Evolutionary conservation across 768 basidiomycete species (phyloP), one percentile per base, ranked within the genome.

Genomic region (Mycena alexandri): DNA sequence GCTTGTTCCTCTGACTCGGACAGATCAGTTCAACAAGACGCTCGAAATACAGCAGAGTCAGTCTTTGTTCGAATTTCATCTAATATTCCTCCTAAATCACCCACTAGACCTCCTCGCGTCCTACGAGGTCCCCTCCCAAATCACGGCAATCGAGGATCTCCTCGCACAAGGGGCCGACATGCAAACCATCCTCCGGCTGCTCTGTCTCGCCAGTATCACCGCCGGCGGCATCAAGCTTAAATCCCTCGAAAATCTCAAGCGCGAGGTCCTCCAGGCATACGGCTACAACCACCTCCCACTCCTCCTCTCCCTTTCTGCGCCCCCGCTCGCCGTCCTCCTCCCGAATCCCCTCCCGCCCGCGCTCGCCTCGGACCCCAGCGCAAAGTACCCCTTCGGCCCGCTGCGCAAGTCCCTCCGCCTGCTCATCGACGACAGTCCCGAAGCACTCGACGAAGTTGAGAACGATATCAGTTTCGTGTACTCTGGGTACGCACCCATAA

Each of bases 391-490:
- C 2, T 98, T 92, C 77, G 74, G 84, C 11, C 65, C 83, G 9
- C 79, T 96, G 25, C 89, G 96, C 53, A 97, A 96, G 78, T 88
- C 91, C 0, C 85, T 99, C 9, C 90, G 95, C 33, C 87, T 99
- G n/a, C 84, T 99, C 17, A 94, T 98, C 74, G 97, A 99, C 71
- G 94, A 96, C 67, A 89, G 82, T 67, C 85, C 87, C 52, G 93
- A 94, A 72, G 88, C 88, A 11, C 78, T 91, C 33, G 93, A 92
- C 67, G 92, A 93, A 74, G 85, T 92, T 38, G 95, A 98, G 75
- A 94, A 94, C 75, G 98, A 99, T 78, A 94, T 98, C 77, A 91
- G 93, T 67, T 99, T 93, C 76, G 93, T 95, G 41, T 99, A 98
- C 80, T 98, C 96, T 0, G 98, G 97, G 21, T 99, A 95, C 77